These are phyloP conservation scores for Neodidymelliopsis sp. DNA, from an alignment of 2,329 filamentous ascomycete species.

Conservation along the genomic window DNA sequence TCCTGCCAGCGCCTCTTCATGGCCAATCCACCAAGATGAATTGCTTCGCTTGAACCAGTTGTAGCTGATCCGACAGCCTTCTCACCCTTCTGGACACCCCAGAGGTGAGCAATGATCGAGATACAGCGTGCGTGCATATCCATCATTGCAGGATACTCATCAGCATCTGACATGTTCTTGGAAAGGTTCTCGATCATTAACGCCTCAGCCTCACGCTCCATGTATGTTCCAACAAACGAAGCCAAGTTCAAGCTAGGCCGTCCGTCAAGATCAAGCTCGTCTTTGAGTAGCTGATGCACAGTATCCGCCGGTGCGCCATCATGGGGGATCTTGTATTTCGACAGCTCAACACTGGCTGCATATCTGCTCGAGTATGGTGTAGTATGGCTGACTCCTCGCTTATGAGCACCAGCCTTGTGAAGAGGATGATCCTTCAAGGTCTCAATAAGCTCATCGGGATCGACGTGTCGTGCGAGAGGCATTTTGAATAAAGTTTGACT, in stretches of 20 bases:
- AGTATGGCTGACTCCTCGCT: conserved; percentile 56
- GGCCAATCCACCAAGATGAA: conserved; percentile 73
- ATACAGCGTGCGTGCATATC: conserved; percentile 72
- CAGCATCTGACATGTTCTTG: conserved; percentile 77
- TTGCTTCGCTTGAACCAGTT: conserved; percentile 74
- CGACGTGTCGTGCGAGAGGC: conserved; percentile 61
- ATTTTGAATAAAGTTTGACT: conserved; percentile 40
- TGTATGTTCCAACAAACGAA: conserved; percentile 74
- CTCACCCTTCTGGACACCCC: conserved; percentile 68
- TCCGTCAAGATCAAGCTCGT: conserved; percentile 51
- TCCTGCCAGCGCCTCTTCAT: conserved; percentile 76
- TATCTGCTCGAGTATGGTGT: conserved; percentile 67
- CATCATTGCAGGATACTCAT: conserved; percentile 53
- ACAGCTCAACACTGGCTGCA: conserved; percentile 61
- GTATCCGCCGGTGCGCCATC: conserved; percentile 67
- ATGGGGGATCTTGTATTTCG: conserved; percentile 66
- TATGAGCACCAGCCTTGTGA: conserved; percentile 50
- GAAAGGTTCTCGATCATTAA: conserved; percentile 73
- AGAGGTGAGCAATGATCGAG: conserved; percentile 72
- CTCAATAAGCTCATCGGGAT: conserved; percentile 62
- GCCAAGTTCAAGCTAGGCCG: conserved; percentile 73
- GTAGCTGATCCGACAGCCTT: conserved; percentile 73
- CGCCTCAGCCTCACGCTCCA: conserved; percentile 70
- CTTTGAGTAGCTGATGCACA: conserved; percentile 67
- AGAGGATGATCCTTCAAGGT: conserved; percentile 58